Evolutionary conservation across 192 early-diverging fungal species (phyloP).

Genomic region (Coemansia javaensis): DNA sequence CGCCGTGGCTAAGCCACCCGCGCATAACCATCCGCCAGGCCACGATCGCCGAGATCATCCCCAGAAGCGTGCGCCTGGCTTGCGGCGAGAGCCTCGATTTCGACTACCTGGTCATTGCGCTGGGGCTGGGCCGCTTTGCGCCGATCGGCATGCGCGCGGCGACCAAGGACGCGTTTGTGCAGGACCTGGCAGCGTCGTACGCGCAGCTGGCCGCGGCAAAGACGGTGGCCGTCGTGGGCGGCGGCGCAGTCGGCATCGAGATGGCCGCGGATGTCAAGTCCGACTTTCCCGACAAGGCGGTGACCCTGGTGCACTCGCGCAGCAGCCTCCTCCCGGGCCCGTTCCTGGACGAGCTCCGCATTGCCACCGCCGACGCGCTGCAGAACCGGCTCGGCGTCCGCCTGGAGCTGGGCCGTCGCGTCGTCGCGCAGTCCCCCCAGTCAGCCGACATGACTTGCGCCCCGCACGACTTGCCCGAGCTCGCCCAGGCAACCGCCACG

Average conservation of each 20-base stretch:
- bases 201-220: slow-evolving; percentile 38
- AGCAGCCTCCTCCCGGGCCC: slow-evolving; percentile 20
- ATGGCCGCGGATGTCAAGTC: slow-evolving; percentile 62
- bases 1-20: slow-evolving; percentile 37
- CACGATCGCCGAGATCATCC: slow-evolving; percentile 33
- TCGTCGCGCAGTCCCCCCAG: slow-evolving; percentile 10
- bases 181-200: slow-evolving; percentile 15
- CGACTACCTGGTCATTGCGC: slow-evolving; percentile 46
- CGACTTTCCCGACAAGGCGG: slow-evolving; percentile 35
- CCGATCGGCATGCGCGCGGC: slow-evolving; percentile 29
- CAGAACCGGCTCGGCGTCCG: slow-evolving; percentile 20
- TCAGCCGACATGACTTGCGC: slow-evolving; percentile 17
- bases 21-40: slow-evolving; percentile 39
- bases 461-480: not conserved
- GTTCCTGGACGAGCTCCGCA: slow-evolving; percentile 29
- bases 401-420: slow-evolving; percentile 26
- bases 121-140: slow-evolving; percentile 29
- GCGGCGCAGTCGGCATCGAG: slow-evolving; percentile 73
- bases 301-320: slow-evolving; percentile 38
- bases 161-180: slow-evolving; percentile 28
- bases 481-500: not conserved
- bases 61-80: slow-evolving; percentile 20
- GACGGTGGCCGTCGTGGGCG: slow-evolving; percentile 61
- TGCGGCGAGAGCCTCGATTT: slow-evolving; percentile 22
- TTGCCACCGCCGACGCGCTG: slow-evolving; percentile 16